Conservation (phyloP, 768 basidiomycete species). For the Pholiota conissans region DNA sequence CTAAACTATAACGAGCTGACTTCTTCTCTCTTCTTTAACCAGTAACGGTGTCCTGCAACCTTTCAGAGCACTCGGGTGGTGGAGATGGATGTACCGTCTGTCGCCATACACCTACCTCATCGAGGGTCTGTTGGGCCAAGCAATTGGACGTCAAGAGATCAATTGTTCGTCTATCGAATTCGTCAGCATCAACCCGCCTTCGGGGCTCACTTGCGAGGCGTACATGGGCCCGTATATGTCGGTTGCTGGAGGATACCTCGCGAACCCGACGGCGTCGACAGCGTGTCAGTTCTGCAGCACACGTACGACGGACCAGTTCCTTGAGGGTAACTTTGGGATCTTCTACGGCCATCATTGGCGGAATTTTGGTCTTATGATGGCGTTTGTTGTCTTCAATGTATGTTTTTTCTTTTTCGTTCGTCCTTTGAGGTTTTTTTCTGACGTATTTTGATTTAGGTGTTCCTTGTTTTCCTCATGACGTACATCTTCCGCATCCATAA, state of each 20-base stretch:
- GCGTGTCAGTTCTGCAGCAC: constrained; percentile 61
- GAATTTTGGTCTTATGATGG: constrained; percentile 52
- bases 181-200: constrained; percentile 51
- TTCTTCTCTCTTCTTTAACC: background rate
- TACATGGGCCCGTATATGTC: constrained; percentile 57
- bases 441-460: constrained; percentile 29
- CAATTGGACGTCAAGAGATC: constrained; percentile 38
- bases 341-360: constrained; percentile 55
- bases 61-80: constrained; percentile 57
- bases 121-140: constrained; percentile 41
- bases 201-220: constrained; percentile 49
- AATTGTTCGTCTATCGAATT: constrained; percentile 54
- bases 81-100: constrained; percentile 60
- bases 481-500: constrained; percentile 52
- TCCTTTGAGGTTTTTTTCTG: background rate
- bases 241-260: constrained; percentile 54
- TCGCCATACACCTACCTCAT: constrained; percentile 60
- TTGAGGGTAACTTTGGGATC: constrained; percentile 53
- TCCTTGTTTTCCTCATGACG: constrained; percentile 44
- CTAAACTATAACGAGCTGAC: background rate
- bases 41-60: constrained; percentile 67
- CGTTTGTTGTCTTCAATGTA: constrained; percentile 49
- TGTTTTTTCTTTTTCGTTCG: constrained; percentile 1
- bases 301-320: constrained; percentile 57
- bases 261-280: constrained; percentile 48